A percentile compares a stretch with the other conserved stretches of the same genome.
phyloP scores from a whole-genome alignment of 805 yeast genomes.

The Ogataea sp. region DNA sequence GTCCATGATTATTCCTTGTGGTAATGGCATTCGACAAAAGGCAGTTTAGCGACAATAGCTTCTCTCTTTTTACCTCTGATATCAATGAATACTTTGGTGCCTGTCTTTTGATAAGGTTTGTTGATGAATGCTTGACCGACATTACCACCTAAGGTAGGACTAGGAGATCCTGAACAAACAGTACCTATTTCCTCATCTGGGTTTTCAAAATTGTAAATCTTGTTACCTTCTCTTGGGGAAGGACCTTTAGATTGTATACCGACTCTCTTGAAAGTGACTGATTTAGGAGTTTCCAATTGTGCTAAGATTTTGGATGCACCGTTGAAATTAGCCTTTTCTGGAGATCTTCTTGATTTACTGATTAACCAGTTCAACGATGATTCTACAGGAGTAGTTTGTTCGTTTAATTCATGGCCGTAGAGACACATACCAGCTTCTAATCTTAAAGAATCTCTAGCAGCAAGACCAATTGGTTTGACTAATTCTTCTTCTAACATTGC shows the following conservation, averaged over 20 bases:
- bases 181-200: conserved; percentile 44
- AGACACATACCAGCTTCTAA: conserved; percentile 98
- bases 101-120: conserved; percentile 62
- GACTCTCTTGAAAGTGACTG: conserved; percentile 54
- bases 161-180: conserved; percentile 51
- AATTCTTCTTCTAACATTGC: conserved; percentile 43
- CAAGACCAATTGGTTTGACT: conserved; percentile 86
- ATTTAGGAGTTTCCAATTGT: conserved; percentile 59
- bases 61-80: conserved; percentile 79
- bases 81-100: conserved; percentile 63
- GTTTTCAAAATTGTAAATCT: conserved; percentile 49
- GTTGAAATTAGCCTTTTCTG: conserved; percentile 48
- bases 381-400: conserved; percentile 75
- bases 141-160: conserved; percentile 61
- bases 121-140: conserved; percentile 88
- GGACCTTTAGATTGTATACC: conserved; percentile 80
- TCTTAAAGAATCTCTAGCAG: conserved; percentile 95
- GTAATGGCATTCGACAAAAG: conserved; percentile 72
- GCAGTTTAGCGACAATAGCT: conserved; percentile 73
- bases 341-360: conserved; percentile 66
- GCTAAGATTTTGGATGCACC: conserved; percentile 64
- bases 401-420: conserved; percentile 87
- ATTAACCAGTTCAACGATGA: conserved; percentile 87
- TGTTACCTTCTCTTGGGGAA: conserved; percentile 79
- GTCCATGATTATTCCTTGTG: conserved; percentile 31